These are phyloP conservation scores for Penicillium steckii DNA, from an alignment of 495 filamentous ascomycete species.

Conservation along the genomic window DNA sequence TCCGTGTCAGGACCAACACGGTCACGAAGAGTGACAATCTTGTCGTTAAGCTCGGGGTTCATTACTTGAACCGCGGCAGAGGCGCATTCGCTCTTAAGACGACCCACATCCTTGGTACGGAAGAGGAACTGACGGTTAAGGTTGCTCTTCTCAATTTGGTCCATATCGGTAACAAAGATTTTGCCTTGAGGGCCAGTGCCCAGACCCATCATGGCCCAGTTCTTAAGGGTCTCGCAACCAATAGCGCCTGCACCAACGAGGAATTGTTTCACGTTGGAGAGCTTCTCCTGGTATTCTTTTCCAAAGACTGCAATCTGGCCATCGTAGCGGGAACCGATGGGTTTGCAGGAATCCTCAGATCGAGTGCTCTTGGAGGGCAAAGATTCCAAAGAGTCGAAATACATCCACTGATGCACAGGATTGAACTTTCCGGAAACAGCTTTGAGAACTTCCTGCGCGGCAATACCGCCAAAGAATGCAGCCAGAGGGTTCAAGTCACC, in stretches of 20 bases:
- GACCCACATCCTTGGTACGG: slow-evolving; percentile 88
- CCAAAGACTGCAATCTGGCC: slow-evolving; percentile 98
- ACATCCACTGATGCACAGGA: slow-evolving; percentile 89
- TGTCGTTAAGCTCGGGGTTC: slow-evolving; percentile 88
- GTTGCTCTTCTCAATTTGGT: slow-evolving; percentile 98
- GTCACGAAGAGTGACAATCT: slow-evolving; percentile 82
- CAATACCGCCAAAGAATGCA: slow-evolving; percentile 92
- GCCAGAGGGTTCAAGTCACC: slow-evolving; percentile 91
- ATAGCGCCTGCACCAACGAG: slow-evolving; percentile 97
- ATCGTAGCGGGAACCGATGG: slow-evolving; percentile 81
- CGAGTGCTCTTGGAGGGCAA: slow-evolving; percentile 71
- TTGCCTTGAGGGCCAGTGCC: slow-evolving; percentile 84
- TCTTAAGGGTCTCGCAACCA: slow-evolving; percentile 99
- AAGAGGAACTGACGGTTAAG: slow-evolving; percentile 98
- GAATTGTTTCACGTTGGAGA: slow-evolving; percentile 86
- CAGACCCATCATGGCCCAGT: slow-evolving; percentile 98
- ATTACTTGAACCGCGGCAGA: slow-evolving; percentile 84
- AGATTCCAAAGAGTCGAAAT: slow-evolving; percentile 96
- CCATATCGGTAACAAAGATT: slow-evolving; percentile 94
- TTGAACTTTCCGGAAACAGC: slow-evolving; percentile 97
- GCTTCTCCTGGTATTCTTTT: slow-evolving; percentile 88
- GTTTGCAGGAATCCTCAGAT: slow-evolving; percentile 85
- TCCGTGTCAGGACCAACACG: slow-evolving; percentile 92
- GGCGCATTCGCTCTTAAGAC: slow-evolving; percentile 96
- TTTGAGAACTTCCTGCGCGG: slow-evolving; percentile 95